Percentiles rank a stretch among this genome's conserved stretches.
Evolutionary conservation across 352 stramenopile species (phyloP).

Genomic region (Thraustotheca clavata): DNA sequence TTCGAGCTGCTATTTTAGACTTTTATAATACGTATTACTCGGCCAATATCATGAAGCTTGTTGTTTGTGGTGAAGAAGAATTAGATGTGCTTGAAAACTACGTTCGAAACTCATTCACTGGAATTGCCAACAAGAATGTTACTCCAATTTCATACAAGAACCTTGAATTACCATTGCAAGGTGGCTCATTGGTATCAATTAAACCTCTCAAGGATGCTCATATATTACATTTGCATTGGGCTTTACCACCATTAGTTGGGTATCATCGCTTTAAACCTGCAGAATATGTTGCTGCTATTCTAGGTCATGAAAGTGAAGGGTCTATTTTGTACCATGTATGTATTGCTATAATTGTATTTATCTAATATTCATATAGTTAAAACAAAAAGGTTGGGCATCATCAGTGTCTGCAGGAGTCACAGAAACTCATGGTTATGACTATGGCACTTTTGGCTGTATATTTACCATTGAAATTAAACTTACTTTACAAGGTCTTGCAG

Average conservation of each 20-base stretch:
- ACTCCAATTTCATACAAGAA: conserved; percentile 31
- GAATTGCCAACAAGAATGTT: conserved; percentile 45
- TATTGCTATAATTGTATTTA: neutral
- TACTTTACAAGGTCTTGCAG: conserved; percentile 44
- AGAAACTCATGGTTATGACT: conserved; percentile 65
- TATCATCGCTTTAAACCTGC: conserved; percentile 63
- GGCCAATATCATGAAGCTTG: conserved; percentile 78
- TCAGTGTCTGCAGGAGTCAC: conserved; percentile 61
- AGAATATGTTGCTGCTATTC: conserved; percentile 68
- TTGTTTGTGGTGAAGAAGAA: conserved; percentile 62
- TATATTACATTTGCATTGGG: conserved; percentile 65
- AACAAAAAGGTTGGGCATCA: conserved; percentile 65
- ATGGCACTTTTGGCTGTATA: conserved; percentile 48
- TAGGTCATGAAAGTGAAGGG: conserved; percentile 77
- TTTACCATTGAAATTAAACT: conserved; percentile 73
- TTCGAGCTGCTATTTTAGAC: conserved; percentile 43
- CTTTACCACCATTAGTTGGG: conserved; percentile 62
- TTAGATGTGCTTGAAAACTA: conserved; percentile 62
- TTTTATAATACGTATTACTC: conserved; percentile 74
- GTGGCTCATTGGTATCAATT: conserved; percentile 51
- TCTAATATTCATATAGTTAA: conserved; percentile 37
- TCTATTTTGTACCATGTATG: conserved; percentile 69
- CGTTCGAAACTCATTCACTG: conserved; percentile 50
- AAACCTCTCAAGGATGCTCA: conserved; percentile 72
- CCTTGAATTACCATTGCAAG: conserved; percentile 44